Evolutionary conservation across 1,284 basidiomycete species (phyloP), one percentile per base, ranked within the genome.

Genomic region (Puccinia polysora): DNA sequence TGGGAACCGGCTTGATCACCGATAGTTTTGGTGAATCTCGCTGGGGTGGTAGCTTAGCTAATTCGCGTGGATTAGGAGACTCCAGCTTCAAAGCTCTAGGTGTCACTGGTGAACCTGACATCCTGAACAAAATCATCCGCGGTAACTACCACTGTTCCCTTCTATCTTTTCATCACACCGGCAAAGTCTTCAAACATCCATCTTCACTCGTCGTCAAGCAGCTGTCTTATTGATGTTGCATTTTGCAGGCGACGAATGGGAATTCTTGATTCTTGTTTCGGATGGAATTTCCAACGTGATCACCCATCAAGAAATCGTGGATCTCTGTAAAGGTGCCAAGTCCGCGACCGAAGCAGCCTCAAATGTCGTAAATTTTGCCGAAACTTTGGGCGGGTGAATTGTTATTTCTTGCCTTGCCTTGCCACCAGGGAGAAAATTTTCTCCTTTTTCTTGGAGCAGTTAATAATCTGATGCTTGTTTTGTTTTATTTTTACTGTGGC

Each of bases 1-100:
- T 93, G 85, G 94, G 81, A 18, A 88, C 88, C 6, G 87, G 90
- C 1, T 81, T 96, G 32, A 89, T 97, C 56, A 90, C 91, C 4
- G 95, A 98, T 79, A 93, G 90, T 3, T 98, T 93, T 78, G 95
- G 96, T 38, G 95, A 98, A 83, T 74, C 65, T 14, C 64, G 89
- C 50, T 97, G 93, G 92, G 97, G 97, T 88, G 95, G 95, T 7
- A 90, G 88, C 0, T 83, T 98, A 23, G 91, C 89, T 53, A 98
- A 97, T 77, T 97, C 96, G 8, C 83, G 95, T 79, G 89, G 90
- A 86, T 85, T 98, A 65, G 95, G 95, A 36, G 96, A 98, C 78
- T 84, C 91, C 38, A 85, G 87, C 74, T 97, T 86, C 83, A 97
- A 97, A 79, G 86, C 84, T 36, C 88, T 88, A 74, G 94, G 93